Evolutionary conservation across 2,329 filamentous ascomycete species (phyloP).

Genomic region (Trichoderma gracile): DNA sequence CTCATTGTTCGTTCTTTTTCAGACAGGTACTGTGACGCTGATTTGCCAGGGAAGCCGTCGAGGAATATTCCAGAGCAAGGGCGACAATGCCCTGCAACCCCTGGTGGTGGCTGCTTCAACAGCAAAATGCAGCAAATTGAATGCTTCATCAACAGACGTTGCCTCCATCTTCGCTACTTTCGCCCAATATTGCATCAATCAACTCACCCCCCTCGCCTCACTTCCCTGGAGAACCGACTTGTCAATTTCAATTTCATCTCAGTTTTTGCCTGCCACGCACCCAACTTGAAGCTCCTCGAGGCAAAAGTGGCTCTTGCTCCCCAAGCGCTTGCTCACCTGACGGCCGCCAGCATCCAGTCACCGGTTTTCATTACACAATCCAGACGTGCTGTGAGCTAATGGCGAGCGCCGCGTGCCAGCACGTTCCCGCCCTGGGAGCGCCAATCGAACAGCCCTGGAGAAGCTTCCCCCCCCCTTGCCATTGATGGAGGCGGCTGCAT

Average conservation of each 20-base stretch:
- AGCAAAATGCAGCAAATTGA: no score
- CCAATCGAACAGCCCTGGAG: slow-evolving; percentile 19
- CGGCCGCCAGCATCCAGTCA: slow-evolving; percentile 37
- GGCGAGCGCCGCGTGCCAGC: slow-evolving; percentile 25
- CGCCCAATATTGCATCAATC: no score
- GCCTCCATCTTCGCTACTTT: no score
- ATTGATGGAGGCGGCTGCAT: no score
- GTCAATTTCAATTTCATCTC: background rate
- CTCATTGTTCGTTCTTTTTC: no score
- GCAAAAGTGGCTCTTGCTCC: slow-evolving; percentile 22
- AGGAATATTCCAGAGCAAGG: no score
- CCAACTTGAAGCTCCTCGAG: background rate
- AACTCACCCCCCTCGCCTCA: no score
- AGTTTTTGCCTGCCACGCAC: background rate
- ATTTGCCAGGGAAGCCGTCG: no score
- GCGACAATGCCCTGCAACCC: no score
- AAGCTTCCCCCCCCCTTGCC: background rate
- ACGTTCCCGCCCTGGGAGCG: slow-evolving; percentile 24
- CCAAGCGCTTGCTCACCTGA: slow-evolving; percentile 28
- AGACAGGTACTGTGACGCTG: no score
- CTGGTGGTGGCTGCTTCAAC: no score
- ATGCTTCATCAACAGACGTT: no score
- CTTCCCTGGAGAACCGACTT: background rate
- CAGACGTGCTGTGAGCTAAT: slow-evolving; percentile 38
- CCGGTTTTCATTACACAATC: slow-evolving; percentile 54